These are phyloP conservation scores for Hemileccinum impolitum DNA, from an alignment of 768 basidiomycete species.

Conservation along the genomic window DNA sequence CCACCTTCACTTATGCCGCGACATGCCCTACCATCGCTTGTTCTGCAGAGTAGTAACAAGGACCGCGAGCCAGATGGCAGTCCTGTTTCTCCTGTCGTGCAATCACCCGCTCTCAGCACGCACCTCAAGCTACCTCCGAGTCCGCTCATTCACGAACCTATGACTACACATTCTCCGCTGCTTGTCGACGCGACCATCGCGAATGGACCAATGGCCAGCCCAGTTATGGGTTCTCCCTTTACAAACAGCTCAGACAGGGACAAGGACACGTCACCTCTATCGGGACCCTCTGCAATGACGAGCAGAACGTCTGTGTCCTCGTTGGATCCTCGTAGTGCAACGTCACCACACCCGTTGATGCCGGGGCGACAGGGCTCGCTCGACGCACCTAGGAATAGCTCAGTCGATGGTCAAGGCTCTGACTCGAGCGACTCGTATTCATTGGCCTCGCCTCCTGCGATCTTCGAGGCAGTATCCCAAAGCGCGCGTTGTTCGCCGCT, in stretches of 20 bases:
- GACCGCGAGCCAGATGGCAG: slow-evolving; percentile 2
- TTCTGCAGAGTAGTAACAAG: slow-evolving; percentile 4
- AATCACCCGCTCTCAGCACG: slow-evolving; percentile 38
- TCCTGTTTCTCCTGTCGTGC: slow-evolving; percentile 11
- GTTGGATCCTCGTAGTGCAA: slow-evolving; percentile 6
- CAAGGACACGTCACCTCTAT: slow-evolving; percentile 17
- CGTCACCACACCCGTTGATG: slow-evolving; percentile 14
- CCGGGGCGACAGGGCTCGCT: slow-evolving; percentile 13
- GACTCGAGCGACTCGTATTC: slow-evolving; percentile 34
- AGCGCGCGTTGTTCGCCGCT: slow-evolving; percentile 24
- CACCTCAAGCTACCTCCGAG: slow-evolving; percentile 34
- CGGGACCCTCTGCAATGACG: not conserved
- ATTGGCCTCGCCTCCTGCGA: slow-evolving; percentile 39
- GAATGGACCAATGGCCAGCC: slow-evolving; percentile 9
- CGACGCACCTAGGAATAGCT: slow-evolving; percentile 17
- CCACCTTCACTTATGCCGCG: slow-evolving; percentile 24
- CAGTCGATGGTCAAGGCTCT: slow-evolving; percentile 23
- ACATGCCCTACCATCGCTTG: slow-evolving; percentile 18
- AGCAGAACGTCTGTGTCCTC: slow-evolving; percentile 14
- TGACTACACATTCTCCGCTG: slow-evolving; percentile 5
- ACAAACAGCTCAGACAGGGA: slow-evolving; percentile 14
- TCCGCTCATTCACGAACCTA: slow-evolving; percentile 32
- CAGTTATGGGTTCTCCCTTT: slow-evolving; percentile 12
- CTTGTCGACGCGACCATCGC: not conserved
- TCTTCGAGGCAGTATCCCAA: slow-evolving; percentile 38